These are phyloP conservation scores for Paraphoma sp. DNA, from an alignment of 2,329 filamentous ascomycete species.

Conservation along the genomic window DNA sequence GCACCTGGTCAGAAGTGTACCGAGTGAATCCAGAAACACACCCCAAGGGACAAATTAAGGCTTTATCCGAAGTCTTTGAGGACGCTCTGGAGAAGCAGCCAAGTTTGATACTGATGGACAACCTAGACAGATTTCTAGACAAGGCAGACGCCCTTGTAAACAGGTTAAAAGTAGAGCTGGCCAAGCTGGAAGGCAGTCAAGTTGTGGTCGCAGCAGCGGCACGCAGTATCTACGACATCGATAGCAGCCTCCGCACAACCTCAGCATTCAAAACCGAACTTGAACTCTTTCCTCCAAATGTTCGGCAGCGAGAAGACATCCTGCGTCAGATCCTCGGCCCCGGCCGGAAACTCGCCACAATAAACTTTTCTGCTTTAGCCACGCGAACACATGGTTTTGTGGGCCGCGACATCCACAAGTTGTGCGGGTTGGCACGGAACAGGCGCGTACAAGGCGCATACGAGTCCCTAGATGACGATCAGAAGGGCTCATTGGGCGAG, in stretches of 20 bases:
- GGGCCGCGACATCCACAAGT: conserved; percentile 73
- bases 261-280: conserved; percentile 72
- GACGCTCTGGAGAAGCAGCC: conserved; percentile 73
- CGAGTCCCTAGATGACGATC: conserved; percentile 23
- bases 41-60: conserved; percentile 55
- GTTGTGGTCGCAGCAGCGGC: conserved; percentile 80
- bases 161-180: conserved; percentile 47
- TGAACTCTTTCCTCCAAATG: conserved; percentile 78
- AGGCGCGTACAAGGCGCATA: conserved; percentile 31
- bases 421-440: conserved; percentile 64
- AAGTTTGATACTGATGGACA: conserved; percentile 80
- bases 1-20: conserved; percentile 74
- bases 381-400: conserved; percentile 88
- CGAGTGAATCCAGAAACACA: conserved; percentile 60
- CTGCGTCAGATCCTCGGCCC: conserved; percentile 56
- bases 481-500: conserved; percentile 28
- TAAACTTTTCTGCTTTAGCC: conserved; percentile 63
- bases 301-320: conserved; percentile 74
- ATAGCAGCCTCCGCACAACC: conserved; percentile 69
- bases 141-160: conserved; percentile 38
- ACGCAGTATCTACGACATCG: conserved; percentile 74
- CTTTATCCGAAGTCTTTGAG: conserved; percentile 72
- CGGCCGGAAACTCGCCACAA: conserved; percentile 60
- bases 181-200: conserved; percentile 60
- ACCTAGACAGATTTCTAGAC: conserved; percentile 68